A percentile compares a stretch with the other conserved stretches of the same genome.
Evolutionary conservation across 306 rosid species (phyloP).

Genomic region (Cucurbita ficifolia): DNA sequence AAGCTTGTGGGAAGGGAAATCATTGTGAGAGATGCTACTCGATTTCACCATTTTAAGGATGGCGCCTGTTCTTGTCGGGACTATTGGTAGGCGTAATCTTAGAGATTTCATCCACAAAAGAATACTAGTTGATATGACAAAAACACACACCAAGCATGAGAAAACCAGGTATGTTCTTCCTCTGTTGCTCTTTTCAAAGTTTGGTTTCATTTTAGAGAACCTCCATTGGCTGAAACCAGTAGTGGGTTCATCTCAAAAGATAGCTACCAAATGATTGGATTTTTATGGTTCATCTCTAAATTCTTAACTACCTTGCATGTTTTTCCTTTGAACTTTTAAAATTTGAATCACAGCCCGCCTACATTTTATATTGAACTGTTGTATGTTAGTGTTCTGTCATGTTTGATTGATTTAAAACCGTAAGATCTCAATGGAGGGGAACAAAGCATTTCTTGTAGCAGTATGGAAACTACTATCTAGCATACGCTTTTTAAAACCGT

Average conservation of each 20-base stretch:
- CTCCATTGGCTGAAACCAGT: too few relatives aligned
- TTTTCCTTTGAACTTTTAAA: background rate
- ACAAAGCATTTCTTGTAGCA: too few relatives aligned
- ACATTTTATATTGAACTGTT: background rate
- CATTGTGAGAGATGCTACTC: conserved; percentile 59
- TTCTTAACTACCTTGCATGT: background rate
- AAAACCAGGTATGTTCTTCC: background rate
- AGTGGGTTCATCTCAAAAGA: too few relatives aligned
- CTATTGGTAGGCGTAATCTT: conserved; percentile 38
- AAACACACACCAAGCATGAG: background rate
- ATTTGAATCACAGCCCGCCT: background rate
- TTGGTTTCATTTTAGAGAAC: background rate
- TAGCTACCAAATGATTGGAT: too few relatives aligned
- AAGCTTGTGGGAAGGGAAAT: conserved; percentile 72
- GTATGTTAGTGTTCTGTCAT: background rate
- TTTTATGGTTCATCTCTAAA: background rate
- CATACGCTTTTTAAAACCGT: too few relatives aligned
- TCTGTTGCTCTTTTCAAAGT: background rate
- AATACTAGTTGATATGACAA: background rate
- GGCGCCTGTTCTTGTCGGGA: conserved; percentile 76
- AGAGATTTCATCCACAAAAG: background rate
- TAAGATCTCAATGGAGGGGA: too few relatives aligned
- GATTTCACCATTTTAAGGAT: conserved; percentile 74
- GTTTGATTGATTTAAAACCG: background rate
- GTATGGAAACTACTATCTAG: too few relatives aligned